These are phyloP conservation scores for Hyphopichia fennica DNA, from an alignment of 1,139 yeast genomes.

Conservation along the genomic window DNA sequence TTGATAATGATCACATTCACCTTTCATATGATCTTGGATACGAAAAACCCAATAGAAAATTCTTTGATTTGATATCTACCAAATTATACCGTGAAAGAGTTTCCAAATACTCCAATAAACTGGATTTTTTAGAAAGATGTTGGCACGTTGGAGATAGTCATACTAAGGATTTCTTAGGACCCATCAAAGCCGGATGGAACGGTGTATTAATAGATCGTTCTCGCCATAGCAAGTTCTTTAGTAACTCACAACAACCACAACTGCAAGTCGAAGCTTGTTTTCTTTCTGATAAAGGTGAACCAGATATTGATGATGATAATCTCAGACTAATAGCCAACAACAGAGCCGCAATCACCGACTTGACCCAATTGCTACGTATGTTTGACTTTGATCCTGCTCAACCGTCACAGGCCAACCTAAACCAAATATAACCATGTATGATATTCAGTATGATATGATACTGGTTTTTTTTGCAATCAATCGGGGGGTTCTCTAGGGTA, in stretches of 20 bases:
- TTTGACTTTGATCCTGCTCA: slow-evolving; percentile 10
- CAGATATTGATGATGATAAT: slow-evolving; percentile 1
- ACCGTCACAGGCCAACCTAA: not conserved
- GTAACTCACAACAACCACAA: not conserved
- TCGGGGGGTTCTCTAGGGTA: too few species aligned
- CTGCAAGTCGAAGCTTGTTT: not conserved
- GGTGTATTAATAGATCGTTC: slow-evolving; percentile 54
- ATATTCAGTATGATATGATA: too few species aligned
- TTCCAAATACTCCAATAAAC: slow-evolving; percentile 4
- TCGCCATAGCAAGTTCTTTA: slow-evolving; percentile 21
- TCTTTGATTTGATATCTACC: slow-evolving; percentile 43
- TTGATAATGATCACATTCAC: slow-evolving; percentile 38
- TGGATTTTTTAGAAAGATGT: slow-evolving; percentile 22
- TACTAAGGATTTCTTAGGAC: slow-evolving; percentile 53
- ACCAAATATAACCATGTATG: not conserved
- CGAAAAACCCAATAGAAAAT: slow-evolving; percentile 50
- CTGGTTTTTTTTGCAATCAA: not conserved
- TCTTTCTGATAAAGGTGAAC: not conserved
- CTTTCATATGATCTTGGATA: slow-evolving; percentile 56
- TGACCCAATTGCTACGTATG: slow-evolving; percentile 22
- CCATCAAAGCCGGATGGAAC: slow-evolving; percentile 60
- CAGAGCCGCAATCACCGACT: slow-evolving; percentile 31
- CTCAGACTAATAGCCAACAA: slow-evolving; percentile 31
- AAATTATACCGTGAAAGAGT: slow-evolving; percentile 5
- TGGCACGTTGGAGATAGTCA: slow-evolving; percentile 73